phyloP scores from a whole-genome alignment of 805 yeast genomes.

The Candida nemodendra region DNA sequence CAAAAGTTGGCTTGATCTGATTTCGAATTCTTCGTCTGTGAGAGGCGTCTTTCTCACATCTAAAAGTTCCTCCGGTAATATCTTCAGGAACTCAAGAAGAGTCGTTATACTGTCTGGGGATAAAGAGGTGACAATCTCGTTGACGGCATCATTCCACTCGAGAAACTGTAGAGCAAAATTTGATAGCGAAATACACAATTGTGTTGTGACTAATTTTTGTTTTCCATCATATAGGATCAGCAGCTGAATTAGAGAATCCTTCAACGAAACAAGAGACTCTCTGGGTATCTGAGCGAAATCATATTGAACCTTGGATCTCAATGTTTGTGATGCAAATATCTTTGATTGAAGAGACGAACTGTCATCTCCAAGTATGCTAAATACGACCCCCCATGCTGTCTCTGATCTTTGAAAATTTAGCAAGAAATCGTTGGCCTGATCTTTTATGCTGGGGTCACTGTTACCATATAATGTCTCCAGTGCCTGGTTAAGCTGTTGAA shows the following conservation, averaged over 20 bases:
- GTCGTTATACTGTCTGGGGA: conserved; percentile 42
- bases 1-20: conserved; percentile 62
- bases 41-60: conserved; percentile 76
- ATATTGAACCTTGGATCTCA: conserved; percentile 79
- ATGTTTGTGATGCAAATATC: conserved; percentile 88
- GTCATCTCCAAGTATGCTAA: conserved; percentile 45
- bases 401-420: conserved; percentile 81
- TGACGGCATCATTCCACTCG: conserved; percentile 69
- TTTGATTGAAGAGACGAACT: conserved; percentile 50
- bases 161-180: conserved; percentile 77
- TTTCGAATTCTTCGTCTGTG: conserved; percentile 74
- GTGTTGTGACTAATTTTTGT: conserved; percentile 69
- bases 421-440: conserved; percentile 52
- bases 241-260: conserved; percentile 62
- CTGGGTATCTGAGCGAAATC: conserved; percentile 78
- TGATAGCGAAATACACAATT: conserved; percentile 77
- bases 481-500: conserved; percentile 40
- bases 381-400: conserved; percentile 76
- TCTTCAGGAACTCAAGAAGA: conserved; percentile 75
- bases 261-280: conserved; percentile 56
- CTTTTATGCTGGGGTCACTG: conserved; percentile 36
- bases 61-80: conserved; percentile 87
- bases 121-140: conserved; percentile 58
- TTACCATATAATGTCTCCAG: conserved; percentile 43
- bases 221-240: conserved; percentile 47